Conservation (phyloP, 345 rosid genomes). For the Citrus medica region DNA sequence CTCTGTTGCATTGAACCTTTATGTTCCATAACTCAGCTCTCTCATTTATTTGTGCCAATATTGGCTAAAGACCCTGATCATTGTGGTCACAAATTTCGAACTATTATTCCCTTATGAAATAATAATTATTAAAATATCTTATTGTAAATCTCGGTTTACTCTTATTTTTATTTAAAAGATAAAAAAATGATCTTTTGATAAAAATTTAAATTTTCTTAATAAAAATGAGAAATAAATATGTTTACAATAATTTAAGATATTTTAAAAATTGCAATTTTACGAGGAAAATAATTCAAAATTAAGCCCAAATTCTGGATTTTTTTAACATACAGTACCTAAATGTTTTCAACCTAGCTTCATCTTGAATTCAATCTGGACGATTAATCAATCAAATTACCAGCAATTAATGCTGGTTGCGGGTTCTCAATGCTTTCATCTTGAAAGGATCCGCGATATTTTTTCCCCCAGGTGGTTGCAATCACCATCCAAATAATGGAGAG, state of each 20-base stretch:
- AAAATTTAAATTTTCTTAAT: too few relatives aligned
- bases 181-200: too few relatives aligned
- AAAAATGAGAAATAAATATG: too few relatives aligned
- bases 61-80: not conserved
- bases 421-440: not conserved
- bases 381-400: not conserved
- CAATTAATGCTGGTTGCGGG: not conserved
- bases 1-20: not conserved
- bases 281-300: too few relatives aligned
- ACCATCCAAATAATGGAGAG: not conserved
- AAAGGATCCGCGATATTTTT: not conserved
- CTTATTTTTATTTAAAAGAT: too few relatives aligned
- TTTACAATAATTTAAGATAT: too few relatives aligned
- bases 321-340: not conserved
- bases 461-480: conserved; percentile 4
- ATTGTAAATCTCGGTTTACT: too few relatives aligned
- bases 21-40: not conserved
- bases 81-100: too few relatives aligned
- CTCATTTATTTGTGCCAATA: not conserved
- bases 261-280: too few relatives aligned
- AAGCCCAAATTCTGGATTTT: too few relatives aligned
- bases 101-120: too few relatives aligned
- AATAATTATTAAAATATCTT: too few relatives aligned
- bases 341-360: not conserved
- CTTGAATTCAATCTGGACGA: not conserved